A percentile compares a stretch with the other conserved stretches of the same genome.
Evolutionary conservation across 2,329 filamentous ascomycete genomes (phyloP).

Genomic region (Neofusicoccum laricinum): DNA sequence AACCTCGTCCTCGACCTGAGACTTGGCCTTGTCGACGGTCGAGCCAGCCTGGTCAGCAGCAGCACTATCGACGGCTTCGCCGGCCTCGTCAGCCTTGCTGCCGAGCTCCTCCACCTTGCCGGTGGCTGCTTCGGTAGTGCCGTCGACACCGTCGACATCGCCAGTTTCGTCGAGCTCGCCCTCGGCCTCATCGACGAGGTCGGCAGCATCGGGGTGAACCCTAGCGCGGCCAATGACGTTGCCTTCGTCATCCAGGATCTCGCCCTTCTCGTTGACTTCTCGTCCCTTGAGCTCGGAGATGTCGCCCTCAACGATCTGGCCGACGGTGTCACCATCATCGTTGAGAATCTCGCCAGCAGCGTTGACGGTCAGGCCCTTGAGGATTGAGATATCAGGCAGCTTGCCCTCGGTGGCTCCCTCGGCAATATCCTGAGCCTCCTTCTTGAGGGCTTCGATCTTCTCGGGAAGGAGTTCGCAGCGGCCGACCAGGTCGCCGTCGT

Average conservation of each 20-base stretch:
- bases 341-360: constrained; percentile 48
- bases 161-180: constrained; percentile 25
- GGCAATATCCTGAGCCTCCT: constrained; percentile 30
- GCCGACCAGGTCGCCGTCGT: constrained; percentile 54
- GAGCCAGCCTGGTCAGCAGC: constrained; percentile 18
- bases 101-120: background rate
- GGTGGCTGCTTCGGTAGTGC: background rate
- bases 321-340: constrained; percentile 50
- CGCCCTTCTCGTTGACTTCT: constrained; percentile 52
- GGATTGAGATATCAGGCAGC: constrained; percentile 44
- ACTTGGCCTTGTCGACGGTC: constrained; percentile 25
- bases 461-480: constrained; percentile 51
- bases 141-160: constrained; percentile 21
- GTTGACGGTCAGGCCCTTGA: constrained; percentile 48
- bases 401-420: constrained; percentile 30
- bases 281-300: constrained; percentile 47
- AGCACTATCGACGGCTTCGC: constrained; percentile 29
- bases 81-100: constrained; percentile 15
- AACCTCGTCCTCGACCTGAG: constrained; percentile 23
- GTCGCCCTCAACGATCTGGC: constrained; percentile 47
- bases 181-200: constrained; percentile 35
- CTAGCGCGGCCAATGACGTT: constrained; percentile 53
- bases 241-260: constrained; percentile 54
- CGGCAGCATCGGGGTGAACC: constrained; percentile 45
- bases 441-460: constrained; percentile 35